phyloP scores from a whole-genome alignment of 2,329 filamentous ascomycete species.

The Colletotrichum tabaci region DNA sequence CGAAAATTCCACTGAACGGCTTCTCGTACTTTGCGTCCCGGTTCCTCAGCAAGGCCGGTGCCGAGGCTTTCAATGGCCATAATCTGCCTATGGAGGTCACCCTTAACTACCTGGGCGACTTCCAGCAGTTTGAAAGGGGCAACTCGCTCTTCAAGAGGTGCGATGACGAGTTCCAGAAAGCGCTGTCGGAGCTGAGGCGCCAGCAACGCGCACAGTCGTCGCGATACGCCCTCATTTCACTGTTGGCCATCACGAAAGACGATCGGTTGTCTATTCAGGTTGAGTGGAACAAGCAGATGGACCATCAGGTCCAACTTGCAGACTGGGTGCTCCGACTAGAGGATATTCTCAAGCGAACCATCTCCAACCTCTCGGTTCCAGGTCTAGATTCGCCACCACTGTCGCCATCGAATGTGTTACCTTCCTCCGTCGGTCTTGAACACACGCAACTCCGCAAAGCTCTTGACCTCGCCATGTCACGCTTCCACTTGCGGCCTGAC shows the following conservation, averaged over 20 bases:
- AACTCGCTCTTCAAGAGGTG: slow-evolving; percentile 46
- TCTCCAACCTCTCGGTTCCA: neutral
- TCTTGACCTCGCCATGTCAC: neutral
- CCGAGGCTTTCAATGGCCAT: neutral
- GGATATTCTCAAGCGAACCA: neutral
- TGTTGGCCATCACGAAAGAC: slow-evolving; percentile 11
- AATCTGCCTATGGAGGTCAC: slow-evolving; percentile 48
- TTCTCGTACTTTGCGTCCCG: slow-evolving; percentile 32
- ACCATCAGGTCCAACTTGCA: slow-evolving; percentile 9
- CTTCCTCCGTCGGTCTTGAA: neutral
- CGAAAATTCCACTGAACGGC: neutral
- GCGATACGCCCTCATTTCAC: slow-evolving; percentile 26
- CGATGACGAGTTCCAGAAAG: slow-evolving; percentile 4
- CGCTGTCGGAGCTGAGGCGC: slow-evolving; percentile 8
- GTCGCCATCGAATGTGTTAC: neutral
- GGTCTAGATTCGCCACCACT: neutral
- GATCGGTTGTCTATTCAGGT: slow-evolving; percentile 1
- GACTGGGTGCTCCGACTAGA: slow-evolving; percentile 21
- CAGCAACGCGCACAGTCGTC: slow-evolving; percentile 13
- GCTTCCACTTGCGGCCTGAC: neutral
- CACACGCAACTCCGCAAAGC: neutral
- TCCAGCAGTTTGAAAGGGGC: slow-evolving; percentile 49
- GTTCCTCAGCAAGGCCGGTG: slow-evolving; percentile 10
- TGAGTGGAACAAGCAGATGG: slow-evolving; percentile 35
- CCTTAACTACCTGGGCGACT: slow-evolving; percentile 49